A percentile compares a stretch with the other conserved stretches of the same genome.
Conservation (phyloP, 805 yeast genomes). For the Barnettozyma sp. region DNA sequence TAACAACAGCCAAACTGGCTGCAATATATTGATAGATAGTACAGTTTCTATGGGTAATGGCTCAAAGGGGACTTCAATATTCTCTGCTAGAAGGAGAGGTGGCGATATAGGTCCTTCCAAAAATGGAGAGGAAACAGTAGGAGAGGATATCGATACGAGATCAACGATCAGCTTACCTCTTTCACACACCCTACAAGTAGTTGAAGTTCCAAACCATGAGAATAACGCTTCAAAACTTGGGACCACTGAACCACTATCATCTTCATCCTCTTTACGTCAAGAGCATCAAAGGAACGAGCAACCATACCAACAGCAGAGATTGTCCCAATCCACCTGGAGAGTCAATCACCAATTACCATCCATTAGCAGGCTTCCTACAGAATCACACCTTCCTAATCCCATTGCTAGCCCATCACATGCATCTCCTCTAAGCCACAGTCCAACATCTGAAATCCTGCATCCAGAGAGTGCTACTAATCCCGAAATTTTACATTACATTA, state of each 20-base stretch:
- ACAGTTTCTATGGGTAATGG: constrained; percentile 5
- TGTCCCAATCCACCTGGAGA: constrained; percentile 13
- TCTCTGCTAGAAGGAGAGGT: not conserved
- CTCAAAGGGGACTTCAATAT: not conserved
- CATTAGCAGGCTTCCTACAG: constrained; percentile 8
- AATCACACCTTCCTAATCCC: constrained; percentile 1
- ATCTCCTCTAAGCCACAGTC: constrained; percentile 1
- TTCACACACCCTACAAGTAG: too few relatives aligned
- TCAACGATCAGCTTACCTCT: not conserved
- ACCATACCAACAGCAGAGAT: constrained; percentile 2
- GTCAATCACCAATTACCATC: constrained; percentile 10
- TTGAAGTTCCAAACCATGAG: too few relatives aligned
- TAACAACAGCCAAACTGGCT: constrained; percentile 36
- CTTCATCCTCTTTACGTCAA: not conserved
- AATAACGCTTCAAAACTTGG: too few relatives aligned
- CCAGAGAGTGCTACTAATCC: constrained; percentile 7
- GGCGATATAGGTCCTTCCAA: not conserved
- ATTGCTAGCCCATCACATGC: too few relatives aligned
- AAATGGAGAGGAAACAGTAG: too few relatives aligned
- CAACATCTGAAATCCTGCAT: constrained; percentile 3
- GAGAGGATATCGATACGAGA: not conserved
- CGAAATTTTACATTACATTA: constrained; percentile 18
- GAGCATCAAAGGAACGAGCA: not conserved
- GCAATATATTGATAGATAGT: constrained; percentile 19
- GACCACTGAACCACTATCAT: not conserved